Evolutionary conservation across 306 rosid species (phyloP), one percentile per base, ranked within the genome.

Genomic region (Comarum palustre): DNA sequence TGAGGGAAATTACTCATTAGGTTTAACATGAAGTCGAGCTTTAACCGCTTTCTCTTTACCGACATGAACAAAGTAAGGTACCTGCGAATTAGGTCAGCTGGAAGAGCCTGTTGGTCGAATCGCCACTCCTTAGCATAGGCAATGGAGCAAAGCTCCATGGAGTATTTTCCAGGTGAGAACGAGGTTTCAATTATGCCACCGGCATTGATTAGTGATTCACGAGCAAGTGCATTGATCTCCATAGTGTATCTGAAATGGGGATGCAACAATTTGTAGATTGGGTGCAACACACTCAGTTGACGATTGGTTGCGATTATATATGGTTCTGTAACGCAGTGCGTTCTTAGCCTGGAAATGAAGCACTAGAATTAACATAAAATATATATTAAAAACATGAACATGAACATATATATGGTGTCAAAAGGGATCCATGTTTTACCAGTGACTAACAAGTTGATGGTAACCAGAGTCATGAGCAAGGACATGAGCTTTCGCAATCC

Each of bases 191-290:
- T 88, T 29, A 85, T 57, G 11, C 98, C 97, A 1, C 46, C 81
- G 1, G 81, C 88, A 68, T 86, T 94, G 73, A 94, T 34, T 0
- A 94, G 85, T 1, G 89, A 80, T 42, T 75, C 68, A 2, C 98
- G 90, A 17, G 98, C 98, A 8, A 91, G 84, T 3, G 91, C 91
- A 66, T 94, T 94, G 67, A 94, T 94, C 77, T 91, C 97, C 94
- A 89, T 89, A 2, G 98, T 94, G 86, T 87, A 91, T 58, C 98
- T 77, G 48, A 94, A 89, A 82, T 94, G 98, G 5, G 98, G 98
- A 34, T 81, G 92, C 38, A 93, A 51, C 7, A 93, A 64, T 77
- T 86, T 89, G 43, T 87, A 88, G 71, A 93, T 87, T 16, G 98
- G 98, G 45, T 93, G 98, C 88, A 91, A 78, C 39, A 38, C 90